Evolutionary conservation across 148 eudicot species (phyloP).

Genomic region (Rhododendron williamsianum): DNA sequence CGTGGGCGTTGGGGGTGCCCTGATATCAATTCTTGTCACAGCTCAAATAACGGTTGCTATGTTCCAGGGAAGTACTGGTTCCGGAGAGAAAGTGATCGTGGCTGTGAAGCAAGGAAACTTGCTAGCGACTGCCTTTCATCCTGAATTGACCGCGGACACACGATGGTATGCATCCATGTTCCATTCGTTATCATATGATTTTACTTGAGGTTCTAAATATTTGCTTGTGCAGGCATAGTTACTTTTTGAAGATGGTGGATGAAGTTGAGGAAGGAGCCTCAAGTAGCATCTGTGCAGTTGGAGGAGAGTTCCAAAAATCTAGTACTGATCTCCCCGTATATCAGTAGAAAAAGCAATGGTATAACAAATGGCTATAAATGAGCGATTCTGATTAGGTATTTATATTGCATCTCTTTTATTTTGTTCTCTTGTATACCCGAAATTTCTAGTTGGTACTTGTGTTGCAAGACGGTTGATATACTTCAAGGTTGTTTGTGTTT

Average conservation of each 20-base stretch:
- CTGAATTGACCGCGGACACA: conserved; percentile 84
- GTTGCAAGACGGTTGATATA: background rate
- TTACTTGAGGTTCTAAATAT: background rate
- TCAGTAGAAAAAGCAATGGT: conserved; percentile 21
- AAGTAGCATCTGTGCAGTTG: conserved; percentile 31
- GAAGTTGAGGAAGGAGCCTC: conserved; percentile 44
- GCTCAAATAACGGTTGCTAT: background rate
- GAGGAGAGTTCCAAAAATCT: conserved; percentile 28
- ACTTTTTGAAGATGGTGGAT: conserved; percentile 72
- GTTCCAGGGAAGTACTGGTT: conserved; percentile 38
- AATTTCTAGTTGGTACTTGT: background rate
- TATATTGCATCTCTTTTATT: background rate
- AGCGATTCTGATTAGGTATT: background rate
- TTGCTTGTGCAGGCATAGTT: conserved; percentile 62
- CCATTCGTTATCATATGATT: background rate
- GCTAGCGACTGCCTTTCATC: conserved; percentile 93
- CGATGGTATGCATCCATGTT: conserved; percentile 46
- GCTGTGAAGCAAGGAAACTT: conserved; percentile 86
- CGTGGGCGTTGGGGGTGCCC: background rate
- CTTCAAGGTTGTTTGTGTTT: background rate
- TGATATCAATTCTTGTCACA: background rate
- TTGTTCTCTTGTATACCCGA: background rate
- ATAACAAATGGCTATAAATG: background rate
- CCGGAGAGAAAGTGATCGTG: conserved; percentile 64
- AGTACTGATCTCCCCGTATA: conserved; percentile 62